These are phyloP conservation scores for Saprolegnia parasitica DNA, from an alignment of 352 stramenopile genomes.

Conservation along the genomic window DNA sequence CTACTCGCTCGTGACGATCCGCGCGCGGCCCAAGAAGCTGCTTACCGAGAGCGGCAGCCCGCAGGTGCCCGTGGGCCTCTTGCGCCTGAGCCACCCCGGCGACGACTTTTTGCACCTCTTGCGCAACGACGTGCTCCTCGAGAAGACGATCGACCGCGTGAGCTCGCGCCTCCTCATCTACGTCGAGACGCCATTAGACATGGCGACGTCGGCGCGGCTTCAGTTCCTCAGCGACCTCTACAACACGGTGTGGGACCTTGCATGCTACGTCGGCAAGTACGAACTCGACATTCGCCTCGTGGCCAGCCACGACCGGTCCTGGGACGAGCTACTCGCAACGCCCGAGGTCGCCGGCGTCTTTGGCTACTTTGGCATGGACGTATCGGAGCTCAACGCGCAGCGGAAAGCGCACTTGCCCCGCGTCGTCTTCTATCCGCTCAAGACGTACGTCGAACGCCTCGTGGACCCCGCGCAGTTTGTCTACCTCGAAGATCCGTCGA, in stretches of 20 bases:
- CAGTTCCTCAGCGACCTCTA: conserved; percentile 80
- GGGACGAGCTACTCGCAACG: conserved; percentile 55
- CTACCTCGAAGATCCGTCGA: conserved; percentile 74
- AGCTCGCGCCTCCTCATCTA: conserved; percentile 52
- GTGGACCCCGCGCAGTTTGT: conserved; percentile 43
- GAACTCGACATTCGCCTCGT: conserved; percentile 62
- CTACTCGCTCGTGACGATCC: conserved; percentile 21
- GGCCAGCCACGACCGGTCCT: conserved; percentile 39
- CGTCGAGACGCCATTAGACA: conserved; percentile 46
- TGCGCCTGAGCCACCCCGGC: conserved; percentile 37
- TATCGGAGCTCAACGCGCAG: conserved; percentile 65
- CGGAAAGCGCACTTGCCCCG: conserved; percentile 42
- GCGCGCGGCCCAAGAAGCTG: background rate
- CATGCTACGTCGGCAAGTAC: conserved; percentile 47
- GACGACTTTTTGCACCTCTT: conserved; percentile 12
- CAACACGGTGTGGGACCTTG: conserved; percentile 63
- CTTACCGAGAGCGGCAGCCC: background rate
- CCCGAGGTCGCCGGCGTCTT: conserved; percentile 68
- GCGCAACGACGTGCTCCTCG: conserved; percentile 61
- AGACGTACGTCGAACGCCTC: conserved; percentile 45
- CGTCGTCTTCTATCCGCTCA: conserved; percentile 61
- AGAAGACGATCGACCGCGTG: conserved; percentile 50
- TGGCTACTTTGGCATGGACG: conserved; percentile 55
- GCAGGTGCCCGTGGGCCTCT: conserved; percentile 43
- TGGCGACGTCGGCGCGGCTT: conserved; percentile 44